These are phyloP conservation scores for Verticillium isaacii DNA, from an alignment of 2,329 filamentous ascomycete genomes.

Conservation along the genomic window DNA sequence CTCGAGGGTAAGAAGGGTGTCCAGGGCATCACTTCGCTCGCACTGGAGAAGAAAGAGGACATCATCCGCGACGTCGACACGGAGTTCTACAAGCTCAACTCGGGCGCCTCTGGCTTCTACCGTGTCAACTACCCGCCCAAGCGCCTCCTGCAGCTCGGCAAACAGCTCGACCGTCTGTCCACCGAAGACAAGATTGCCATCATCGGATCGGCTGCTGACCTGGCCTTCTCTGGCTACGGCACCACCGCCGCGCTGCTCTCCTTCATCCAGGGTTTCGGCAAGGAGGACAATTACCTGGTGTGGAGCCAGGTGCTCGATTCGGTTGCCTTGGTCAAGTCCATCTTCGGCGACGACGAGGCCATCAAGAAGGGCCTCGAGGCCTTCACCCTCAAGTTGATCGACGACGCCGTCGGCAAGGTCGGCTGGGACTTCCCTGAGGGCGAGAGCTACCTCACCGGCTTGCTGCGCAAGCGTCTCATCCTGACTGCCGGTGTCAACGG, in stretches of 20 bases:
- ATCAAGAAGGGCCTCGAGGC: conserved; percentile 70
- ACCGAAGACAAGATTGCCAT: conserved; percentile 91
- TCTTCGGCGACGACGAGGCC: conserved; percentile 73
- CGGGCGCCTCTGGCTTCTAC: conserved; percentile 82
- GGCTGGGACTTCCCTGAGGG: conserved; percentile 78
- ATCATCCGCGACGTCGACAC: conserved; percentile 70
- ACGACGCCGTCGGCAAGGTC: conserved; percentile 68
- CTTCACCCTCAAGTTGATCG: conserved; percentile 74
- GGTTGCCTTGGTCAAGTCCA: conserved; percentile 71
- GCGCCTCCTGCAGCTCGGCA: conserved; percentile 74
- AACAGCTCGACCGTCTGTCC: conserved; percentile 69
- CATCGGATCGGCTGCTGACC: conserved; percentile 81
- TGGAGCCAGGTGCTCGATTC: conserved; percentile 82
- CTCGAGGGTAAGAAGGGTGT: conserved; percentile 70
- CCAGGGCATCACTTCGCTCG: conserved; percentile 56
- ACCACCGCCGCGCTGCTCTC: conserved; percentile 77
- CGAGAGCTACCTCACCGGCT: conserved; percentile 77
- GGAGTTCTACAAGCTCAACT: conserved; percentile 91
- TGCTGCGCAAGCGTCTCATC: conserved; percentile 80
- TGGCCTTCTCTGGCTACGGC: conserved; percentile 82
- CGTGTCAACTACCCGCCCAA: conserved; percentile 88
- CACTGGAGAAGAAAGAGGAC: conserved; percentile 71
- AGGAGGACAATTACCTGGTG: conserved; percentile 81
- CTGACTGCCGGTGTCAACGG: conserved; percentile 68
- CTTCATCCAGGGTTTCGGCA: conserved; percentile 77